phyloP scores from a whole-genome alignment of 2,329 filamentous ascomycete genomes.

The Myotisia sp. region DNA sequence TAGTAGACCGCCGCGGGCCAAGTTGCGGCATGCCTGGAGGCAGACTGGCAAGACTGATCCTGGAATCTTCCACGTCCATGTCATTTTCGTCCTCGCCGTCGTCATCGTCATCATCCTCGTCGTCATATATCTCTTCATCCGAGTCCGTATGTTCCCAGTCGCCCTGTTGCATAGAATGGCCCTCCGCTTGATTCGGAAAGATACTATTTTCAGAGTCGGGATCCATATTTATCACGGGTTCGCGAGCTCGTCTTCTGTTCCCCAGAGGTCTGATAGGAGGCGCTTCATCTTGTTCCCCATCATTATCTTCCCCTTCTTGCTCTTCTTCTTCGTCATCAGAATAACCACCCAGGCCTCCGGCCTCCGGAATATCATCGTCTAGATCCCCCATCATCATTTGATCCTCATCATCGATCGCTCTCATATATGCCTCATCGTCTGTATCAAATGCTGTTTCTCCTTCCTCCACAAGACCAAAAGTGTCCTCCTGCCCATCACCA shows the following conservation, averaged over 20 bases:
- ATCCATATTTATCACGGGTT: slow-evolving; percentile 39
- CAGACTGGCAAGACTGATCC: slow-evolving; percentile 15
- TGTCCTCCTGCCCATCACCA: slow-evolving; percentile 22
- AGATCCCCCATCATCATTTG: slow-evolving; percentile 12
- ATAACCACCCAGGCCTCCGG: slow-evolving; percentile 9
- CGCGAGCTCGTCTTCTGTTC: slow-evolving; percentile 13
- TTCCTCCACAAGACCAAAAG: slow-evolving; percentile 24
- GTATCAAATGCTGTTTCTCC: slow-evolving; percentile 40
- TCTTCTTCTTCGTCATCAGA: slow-evolving; percentile 25
- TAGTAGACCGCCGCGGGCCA: slow-evolving; percentile 14
- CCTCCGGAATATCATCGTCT: slow-evolving; percentile 9
- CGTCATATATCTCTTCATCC: slow-evolving; percentile 45
- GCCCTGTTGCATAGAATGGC: slow-evolving; percentile 33
- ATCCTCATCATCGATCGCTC: slow-evolving; percentile 27
- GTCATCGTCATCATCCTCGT: slow-evolving; percentile 28
- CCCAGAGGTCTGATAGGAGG: slow-evolving; percentile 1
- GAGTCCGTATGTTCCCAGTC: slow-evolving; percentile 69
- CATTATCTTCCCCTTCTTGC: slow-evolving; percentile 25
- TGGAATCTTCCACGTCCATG: slow-evolving; percentile 3
- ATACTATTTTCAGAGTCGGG: slow-evolving; percentile 59
- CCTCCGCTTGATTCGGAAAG: slow-evolving; percentile 40
- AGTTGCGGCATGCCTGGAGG: slow-evolving; percentile 17
- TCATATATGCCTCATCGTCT: slow-evolving; percentile 37
- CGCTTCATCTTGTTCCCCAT: slow-evolving; percentile 45
- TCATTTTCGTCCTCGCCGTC: slow-evolving; percentile 18